Percentiles rank a stretch among this genome's conserved stretches.
phyloP scores from a whole-genome alignment of 2,329 filamentous ascomycete species.

The Neofusicoccum laricinum region DNA sequence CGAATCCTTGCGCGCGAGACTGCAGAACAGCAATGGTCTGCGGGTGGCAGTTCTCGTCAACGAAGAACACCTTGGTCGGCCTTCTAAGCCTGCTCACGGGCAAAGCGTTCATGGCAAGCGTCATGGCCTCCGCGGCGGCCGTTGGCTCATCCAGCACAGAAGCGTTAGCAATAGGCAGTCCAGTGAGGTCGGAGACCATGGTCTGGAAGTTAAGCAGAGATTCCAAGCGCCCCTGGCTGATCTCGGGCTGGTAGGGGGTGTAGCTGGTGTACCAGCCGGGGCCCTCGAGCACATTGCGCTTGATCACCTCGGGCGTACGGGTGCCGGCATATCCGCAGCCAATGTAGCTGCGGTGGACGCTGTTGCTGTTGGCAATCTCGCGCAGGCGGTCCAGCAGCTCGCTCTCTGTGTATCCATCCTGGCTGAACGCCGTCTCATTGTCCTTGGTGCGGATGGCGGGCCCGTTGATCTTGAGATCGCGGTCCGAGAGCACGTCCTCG shows the following conservation, averaged over 20 bases:
- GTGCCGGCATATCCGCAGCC: conserved; percentile 86
- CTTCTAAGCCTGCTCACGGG: conserved; percentile 70
- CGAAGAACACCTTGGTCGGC: conserved; percentile 75
- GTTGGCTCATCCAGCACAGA: conserved; percentile 89
- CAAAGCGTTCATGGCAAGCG: conserved; percentile 76
- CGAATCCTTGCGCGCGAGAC: conserved; percentile 87
- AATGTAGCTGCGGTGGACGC: conserved; percentile 67
- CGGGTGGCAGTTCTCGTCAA: conserved; percentile 78
- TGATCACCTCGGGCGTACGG: conserved; percentile 84
- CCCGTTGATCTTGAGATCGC: conserved; percentile 55
- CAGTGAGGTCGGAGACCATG: conserved; percentile 83
- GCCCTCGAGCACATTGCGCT: conserved; percentile 87
- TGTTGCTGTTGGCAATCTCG: conserved; percentile 60
- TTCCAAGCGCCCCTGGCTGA: conserved; percentile 90
- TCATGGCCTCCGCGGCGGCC: conserved; percentile 94
- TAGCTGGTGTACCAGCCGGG: conserved; percentile 98
- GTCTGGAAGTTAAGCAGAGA: conserved; percentile 96
- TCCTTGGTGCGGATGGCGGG: conserved; percentile 36
- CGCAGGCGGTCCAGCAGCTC: conserved; percentile 54
- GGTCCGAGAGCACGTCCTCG: conserved; percentile 68
- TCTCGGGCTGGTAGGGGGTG: conserved; percentile 95
- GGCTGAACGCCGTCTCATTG: conserved; percentile 28
- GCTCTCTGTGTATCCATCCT: conserved; percentile 57
- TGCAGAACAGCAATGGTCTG: conserved; percentile 82
- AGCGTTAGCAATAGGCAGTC: conserved; percentile 82